These are phyloP conservation scores for Begonia peltatifolia DNA, from an alignment of 306 rosid genomes.

Conservation along the genomic window DNA sequence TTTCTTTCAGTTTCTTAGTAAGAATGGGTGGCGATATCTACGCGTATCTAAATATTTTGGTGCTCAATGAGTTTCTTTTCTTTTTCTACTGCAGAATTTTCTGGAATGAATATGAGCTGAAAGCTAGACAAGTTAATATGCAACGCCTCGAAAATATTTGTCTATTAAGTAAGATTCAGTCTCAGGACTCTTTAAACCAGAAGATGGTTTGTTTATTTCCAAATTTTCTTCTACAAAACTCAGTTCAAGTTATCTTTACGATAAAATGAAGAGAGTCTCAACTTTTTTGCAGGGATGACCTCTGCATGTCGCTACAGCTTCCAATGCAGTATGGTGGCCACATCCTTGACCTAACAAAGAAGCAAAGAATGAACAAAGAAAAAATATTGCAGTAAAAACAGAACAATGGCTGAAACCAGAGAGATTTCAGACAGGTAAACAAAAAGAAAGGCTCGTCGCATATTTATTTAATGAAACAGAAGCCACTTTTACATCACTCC, in stretches of 20 bases:
- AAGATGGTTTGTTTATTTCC: background rate
- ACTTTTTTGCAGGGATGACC: conserved; percentile 41
- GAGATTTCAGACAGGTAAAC: background rate
- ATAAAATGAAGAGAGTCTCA: conserved; percentile 27
- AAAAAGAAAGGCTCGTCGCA: background rate
- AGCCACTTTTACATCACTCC: too few relatives aligned
- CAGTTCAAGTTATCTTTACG: conserved; percentile 14
- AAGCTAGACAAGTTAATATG: too few relatives aligned
- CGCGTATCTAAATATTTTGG: too few relatives aligned
- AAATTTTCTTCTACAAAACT: conserved; percentile 18
- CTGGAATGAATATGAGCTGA: too few relatives aligned
- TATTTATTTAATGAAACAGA: background rate
- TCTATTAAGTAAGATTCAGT: conserved; percentile 7
- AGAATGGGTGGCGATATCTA: too few relatives aligned
- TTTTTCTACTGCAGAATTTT: too few relatives aligned
- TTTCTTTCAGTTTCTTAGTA: too few relatives aligned
- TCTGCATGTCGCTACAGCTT: conserved; percentile 71
- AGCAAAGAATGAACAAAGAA: conserved; percentile 16
- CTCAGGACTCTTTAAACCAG: background rate
- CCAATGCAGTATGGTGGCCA: conserved; percentile 98
- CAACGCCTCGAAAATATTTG: too few relatives aligned
- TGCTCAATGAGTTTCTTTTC: too few relatives aligned
- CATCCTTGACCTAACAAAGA: conserved; percentile 85
- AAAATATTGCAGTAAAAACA: conserved; percentile 22
- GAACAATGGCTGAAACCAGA: background rate